Conservation (phyloP, 2,329 filamentous ascomycete species). For the Periconia sp. region DNA sequence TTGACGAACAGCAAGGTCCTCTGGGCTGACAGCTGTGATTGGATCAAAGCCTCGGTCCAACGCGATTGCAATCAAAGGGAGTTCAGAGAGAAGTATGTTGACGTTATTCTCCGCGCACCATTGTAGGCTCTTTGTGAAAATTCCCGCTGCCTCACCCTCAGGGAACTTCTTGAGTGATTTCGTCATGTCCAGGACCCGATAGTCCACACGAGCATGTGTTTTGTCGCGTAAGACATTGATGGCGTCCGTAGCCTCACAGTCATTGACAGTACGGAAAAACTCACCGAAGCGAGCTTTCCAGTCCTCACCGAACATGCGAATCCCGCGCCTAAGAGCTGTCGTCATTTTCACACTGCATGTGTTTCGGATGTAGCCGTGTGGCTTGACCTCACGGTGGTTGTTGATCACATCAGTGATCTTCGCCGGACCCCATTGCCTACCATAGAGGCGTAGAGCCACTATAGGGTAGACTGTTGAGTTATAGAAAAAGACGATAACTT, state of each 20-base stretch:
- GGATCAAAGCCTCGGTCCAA: conserved; percentile 1
- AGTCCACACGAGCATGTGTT: conserved; percentile 8
- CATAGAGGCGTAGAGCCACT: conserved; percentile 28
- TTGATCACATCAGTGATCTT: conserved; percentile 25
- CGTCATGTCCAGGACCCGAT: conserved; percentile 16
- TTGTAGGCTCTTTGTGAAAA: conserved; percentile 31
- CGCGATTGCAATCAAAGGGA: conserved; percentile 1
- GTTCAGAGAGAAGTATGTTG: background rate
- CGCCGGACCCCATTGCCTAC: conserved; percentile 24
- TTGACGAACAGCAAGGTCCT: no score
- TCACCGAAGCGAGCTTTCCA: conserved; percentile 14
- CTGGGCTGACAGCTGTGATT: background rate
- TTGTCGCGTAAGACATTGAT: conserved; percentile 14
- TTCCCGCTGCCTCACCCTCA: conserved; percentile 7
- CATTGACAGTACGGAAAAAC: conserved; percentile 10
- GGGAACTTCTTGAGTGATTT: conserved; percentile 23
- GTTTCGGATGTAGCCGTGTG: conserved; percentile 29
- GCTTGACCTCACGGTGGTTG: conserved; percentile 21
- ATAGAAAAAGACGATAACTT: conserved; percentile 37
- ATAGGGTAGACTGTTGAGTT: conserved; percentile 23
- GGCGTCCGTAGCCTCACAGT: conserved; percentile 22
- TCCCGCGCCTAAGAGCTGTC: conserved; percentile 22
- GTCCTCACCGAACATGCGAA: conserved; percentile 9
- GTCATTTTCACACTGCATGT: conserved; percentile 33
- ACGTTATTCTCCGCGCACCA: conserved; percentile 21